These are phyloP conservation scores for Schizopora paradoxa DNA, from an alignment of 1,284 basidiomycete species.

Conservation along the genomic window DNA sequence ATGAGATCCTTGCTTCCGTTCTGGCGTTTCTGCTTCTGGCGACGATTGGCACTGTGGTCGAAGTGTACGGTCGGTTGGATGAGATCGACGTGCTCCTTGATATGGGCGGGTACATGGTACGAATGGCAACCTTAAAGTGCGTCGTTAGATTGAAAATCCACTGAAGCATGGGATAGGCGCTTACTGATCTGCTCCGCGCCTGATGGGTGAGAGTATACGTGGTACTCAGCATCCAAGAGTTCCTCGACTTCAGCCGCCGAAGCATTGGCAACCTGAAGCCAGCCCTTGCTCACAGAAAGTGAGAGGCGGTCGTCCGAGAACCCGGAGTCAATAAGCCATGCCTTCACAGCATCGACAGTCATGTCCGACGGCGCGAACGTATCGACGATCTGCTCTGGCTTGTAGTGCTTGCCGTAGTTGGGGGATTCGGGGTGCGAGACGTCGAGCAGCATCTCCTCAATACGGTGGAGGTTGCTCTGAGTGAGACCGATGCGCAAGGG, in stretches of 20 bases:
- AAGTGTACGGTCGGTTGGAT: conserved; percentile 47
- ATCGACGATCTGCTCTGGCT: conserved; percentile 29
- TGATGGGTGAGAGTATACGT: conserved; percentile 36
- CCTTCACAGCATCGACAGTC: conserved; percentile 36
- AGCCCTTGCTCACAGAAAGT: conserved; percentile 32
- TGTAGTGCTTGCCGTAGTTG: conserved; percentile 27
- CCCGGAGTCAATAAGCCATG: conserved; percentile 37
- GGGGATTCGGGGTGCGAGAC: conserved; percentile 25
- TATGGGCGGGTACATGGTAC: conserved; percentile 41
- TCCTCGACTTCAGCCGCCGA: conserved; percentile 40
- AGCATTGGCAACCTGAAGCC: conserved; percentile 38
- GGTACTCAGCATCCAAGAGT: conserved; percentile 41
- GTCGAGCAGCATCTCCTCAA: conserved; percentile 23
- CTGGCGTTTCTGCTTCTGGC: conserved; percentile 26
- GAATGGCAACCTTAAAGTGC: conserved; percentile 32
- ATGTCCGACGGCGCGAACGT: conserved; percentile 40
- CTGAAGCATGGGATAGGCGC: conserved; percentile 1
- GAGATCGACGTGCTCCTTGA: conserved; percentile 42
- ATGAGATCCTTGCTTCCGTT: conserved; percentile 6
- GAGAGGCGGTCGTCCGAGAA: conserved; percentile 29
- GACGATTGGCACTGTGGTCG: conserved; percentile 22
- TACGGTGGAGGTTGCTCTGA: conserved; percentile 22
- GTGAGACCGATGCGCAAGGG: conserved; percentile 16
- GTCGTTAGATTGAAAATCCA: conserved; percentile 16
- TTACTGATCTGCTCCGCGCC: conserved; percentile 35